Percentiles rank a stretch among this genome's conserved stretches.
phyloP scores from a whole-genome alignment of 768 basidiomycete species.

The Lactarius hengduanensis region DNA sequence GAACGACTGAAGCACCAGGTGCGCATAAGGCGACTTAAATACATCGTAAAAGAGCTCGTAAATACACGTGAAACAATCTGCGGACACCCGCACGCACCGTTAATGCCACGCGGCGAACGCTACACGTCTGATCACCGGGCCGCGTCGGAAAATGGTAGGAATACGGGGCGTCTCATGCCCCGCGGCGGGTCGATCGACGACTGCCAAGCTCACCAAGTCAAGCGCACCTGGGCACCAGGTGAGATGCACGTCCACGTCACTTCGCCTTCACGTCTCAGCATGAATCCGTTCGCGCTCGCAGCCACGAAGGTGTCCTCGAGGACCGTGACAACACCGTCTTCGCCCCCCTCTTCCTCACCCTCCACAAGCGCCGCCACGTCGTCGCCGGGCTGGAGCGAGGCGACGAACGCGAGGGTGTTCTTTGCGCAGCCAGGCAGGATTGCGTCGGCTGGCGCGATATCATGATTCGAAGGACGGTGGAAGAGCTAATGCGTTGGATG shows the following conservation, averaged over 20 bases:
- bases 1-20: too few relatives aligned
- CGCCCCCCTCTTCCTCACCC: constrained; percentile 2
- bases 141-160: neutral
- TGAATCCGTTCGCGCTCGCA: constrained; percentile 55
- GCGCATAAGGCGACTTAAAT: too few relatives aligned
- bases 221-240: constrained; percentile 37
- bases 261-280: constrained; percentile 37
- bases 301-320: constrained; percentile 43
- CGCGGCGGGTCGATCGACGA: too few relatives aligned
- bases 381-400: neutral
- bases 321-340: constrained; percentile 23
- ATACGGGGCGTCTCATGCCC: neutral
- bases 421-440: neutral
- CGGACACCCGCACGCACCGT: too few relatives aligned
- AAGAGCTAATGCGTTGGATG: constrained; percentile 9
- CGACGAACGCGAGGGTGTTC: constrained; percentile 13
- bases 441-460: too few relatives aligned
- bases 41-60: too few relatives aligned
- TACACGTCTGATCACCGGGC: neutral
- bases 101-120: neutral
- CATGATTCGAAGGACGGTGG: neutral
- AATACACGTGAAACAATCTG: too few relatives aligned
- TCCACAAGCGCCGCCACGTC: neutral
- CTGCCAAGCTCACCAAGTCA: constrained; percentile 30
- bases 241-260: constrained; percentile 44